Evolutionary conservation across 441 rosid species (phyloP).

Genomic region (Populus hybrid): DNA sequence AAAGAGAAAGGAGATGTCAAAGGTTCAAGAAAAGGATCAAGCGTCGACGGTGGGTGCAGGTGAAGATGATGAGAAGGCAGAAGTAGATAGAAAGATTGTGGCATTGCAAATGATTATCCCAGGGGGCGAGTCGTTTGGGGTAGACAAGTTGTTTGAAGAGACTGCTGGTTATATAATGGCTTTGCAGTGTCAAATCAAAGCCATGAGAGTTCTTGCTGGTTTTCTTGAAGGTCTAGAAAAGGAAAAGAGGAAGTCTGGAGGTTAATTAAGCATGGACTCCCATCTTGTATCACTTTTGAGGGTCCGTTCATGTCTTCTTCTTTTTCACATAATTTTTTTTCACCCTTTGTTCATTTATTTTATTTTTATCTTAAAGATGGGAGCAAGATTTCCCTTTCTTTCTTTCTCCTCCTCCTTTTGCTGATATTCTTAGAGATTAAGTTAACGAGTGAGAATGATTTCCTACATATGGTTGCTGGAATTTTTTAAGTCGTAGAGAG

Average conservation of each 20-base stretch:
- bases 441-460: neutral
- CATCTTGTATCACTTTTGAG: neutral
- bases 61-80: slow-evolving; percentile 34
- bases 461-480: neutral
- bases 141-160: slow-evolving; percentile 59
- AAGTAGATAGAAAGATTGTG: slow-evolving; percentile 51
- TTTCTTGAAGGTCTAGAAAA: slow-evolving; percentile 49
- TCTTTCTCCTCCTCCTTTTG: neutral
- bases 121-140: slow-evolving; percentile 50
- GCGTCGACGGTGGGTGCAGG: neutral
- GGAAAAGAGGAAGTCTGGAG: slow-evolving; percentile 54
- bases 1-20: slow-evolving; percentile 21
- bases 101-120: slow-evolving; percentile 74
- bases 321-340: slow-evolving; percentile 1
- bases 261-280: slow-evolving; percentile 23
- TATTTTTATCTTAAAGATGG: neutral
- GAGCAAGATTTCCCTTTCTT: neutral
- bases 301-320: neutral
- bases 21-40: neutral
- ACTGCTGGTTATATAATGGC: slow-evolving; percentile 63
- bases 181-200: slow-evolving; percentile 57
- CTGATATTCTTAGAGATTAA: neutral
- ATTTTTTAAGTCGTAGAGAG: neutral
- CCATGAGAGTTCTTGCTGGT: slow-evolving; percentile 48
- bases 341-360: neutral